Percentiles rank a stretch among this genome's conserved stretches.
Evolutionary conservation across 108 stramenopile genomes (phyloP).

Genomic region (Fragilaria crotonensis): DNA sequence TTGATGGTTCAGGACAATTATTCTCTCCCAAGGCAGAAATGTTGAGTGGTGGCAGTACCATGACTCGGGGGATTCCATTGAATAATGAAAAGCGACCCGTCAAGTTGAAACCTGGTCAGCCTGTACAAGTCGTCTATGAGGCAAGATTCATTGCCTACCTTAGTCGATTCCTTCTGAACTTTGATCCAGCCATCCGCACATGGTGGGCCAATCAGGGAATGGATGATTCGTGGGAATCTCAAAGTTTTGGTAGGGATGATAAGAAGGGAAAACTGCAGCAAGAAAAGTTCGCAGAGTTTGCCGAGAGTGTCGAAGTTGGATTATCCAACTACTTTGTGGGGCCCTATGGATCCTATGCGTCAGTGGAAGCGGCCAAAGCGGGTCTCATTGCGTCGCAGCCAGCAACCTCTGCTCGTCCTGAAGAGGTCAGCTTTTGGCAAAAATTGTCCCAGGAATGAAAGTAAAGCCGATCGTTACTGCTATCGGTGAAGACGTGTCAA

Average conservation of each 20-base stretch:
- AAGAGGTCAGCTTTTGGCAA: conserved; percentile 9
- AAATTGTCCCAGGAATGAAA: not conserved
- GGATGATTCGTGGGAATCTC: conserved; percentile 23
- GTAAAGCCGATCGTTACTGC: conserved; percentile 2
- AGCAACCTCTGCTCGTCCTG: conserved; percentile 29
- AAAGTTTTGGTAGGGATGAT: conserved; percentile 2
- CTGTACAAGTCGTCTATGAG: conserved; percentile 72
- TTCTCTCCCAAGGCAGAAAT: conserved; percentile 63
- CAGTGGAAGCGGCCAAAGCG: conserved; percentile 57
- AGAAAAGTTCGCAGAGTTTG: conserved; percentile 72
- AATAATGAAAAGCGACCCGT: not conserved
- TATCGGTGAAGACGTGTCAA: conserved; percentile 18
- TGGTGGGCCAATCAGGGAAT: conserved; percentile 53
- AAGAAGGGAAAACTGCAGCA: conserved; percentile 2
- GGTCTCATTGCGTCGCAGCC: conserved; percentile 50
- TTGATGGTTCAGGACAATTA: conserved; percentile 47
- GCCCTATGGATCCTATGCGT: conserved; percentile 77
- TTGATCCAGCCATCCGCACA: conserved; percentile 64
- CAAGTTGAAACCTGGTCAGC: conserved; percentile 27
- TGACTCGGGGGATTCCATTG: conserved; percentile 42
- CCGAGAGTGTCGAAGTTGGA: conserved; percentile 77
- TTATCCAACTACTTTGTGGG: conserved; percentile 83
- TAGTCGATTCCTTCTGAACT: conserved; percentile 71
- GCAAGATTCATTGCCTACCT: conserved; percentile 78
- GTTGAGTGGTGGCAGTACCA: conserved; percentile 47